Evolutionary conservation across 129 eudicot species (phyloP).

Genomic region (Arctium lappa): DNA sequence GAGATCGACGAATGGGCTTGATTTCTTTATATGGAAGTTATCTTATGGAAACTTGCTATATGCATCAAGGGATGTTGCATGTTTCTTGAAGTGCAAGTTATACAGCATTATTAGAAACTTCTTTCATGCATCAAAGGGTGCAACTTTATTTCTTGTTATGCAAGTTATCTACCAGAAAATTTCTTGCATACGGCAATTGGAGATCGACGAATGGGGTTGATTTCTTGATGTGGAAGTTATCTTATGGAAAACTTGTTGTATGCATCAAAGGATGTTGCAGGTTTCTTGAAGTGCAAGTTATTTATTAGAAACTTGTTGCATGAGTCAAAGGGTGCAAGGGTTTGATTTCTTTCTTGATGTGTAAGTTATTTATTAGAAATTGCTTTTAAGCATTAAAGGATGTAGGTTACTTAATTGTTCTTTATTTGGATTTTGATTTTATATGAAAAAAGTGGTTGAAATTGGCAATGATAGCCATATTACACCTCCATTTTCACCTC

Average conservation of each 20-base stretch:
- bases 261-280: constrained; percentile 32
- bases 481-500: no score
- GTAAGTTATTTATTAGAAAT: constrained; percentile 19
- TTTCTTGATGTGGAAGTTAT: constrained; percentile 14
- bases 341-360: not conserved
- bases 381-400: constrained; percentile 1
- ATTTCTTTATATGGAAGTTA: constrained; percentile 8
- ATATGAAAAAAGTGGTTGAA: not conserved
- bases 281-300: not conserved
- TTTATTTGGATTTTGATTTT: not conserved
- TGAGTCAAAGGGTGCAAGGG: not conserved
- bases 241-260: constrained; percentile 11
- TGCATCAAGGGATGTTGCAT: constrained; percentile 30
- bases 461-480: no score
- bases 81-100: constrained; percentile 21
- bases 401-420: constrained; percentile 13
- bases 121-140: constrained; percentile 24
- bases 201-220: not conserved
- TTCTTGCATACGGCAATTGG: not conserved
- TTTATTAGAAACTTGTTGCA: not conserved
- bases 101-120: not conserved
- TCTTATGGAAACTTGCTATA: constrained; percentile 14
- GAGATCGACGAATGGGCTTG: not conserved
- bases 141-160: constrained; percentile 7
- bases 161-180: not conserved